Base-by-base conservation (phyloP, 1,284 basidiomycete genomes). In the Ganoderma lucidum region DNA sequence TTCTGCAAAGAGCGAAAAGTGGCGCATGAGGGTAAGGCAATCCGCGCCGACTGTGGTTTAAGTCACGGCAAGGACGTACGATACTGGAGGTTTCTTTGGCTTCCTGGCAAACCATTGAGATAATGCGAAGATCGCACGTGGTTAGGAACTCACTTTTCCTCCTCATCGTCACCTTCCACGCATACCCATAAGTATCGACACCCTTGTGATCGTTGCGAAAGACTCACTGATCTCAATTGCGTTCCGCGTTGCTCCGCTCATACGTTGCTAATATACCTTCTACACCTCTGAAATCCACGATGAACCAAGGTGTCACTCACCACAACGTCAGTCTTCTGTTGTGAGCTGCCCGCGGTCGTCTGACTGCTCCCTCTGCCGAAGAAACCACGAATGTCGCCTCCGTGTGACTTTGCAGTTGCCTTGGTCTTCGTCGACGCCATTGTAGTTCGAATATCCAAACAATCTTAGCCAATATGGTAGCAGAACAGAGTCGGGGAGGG, bases 381-480 rank as follows among this genome's bases (percentile, higher is more conserved):
- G 77, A 87, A 87, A 55, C 82, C 77, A 28, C 83, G 77, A 17
- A 87, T 83, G 66, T 84, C 83, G 71, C 81, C 82, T 19, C 82
- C 84, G n/a, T 76, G 66, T 6, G 74, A 15, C 65, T 79, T 78
- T 3, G 67, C 61, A 9, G 70, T 66, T 12, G 71, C 63, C 64
- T 80, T 79, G 1, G 70, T 17, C 55, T 75, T 76, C 2, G 9
- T 41, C 10, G 64, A 65, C n/a, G 69, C 68, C 74, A 74, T 75
- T 4, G 5, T 6, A 55, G 28, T 9, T 6, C 2, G 17, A 12
- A 15, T 8, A 19, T 17, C 53, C 53, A 51, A 28, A 14, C 9
- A 14, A 14, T 28, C 48, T 5, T n/a, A 28, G 48, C 10, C 8
- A 28, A 14, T 9, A 23, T 28, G 48, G 48, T 12, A 56, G 53